Conservation (phyloP, 108 stramenopile species). For the Aureococcus anophagefferens region DNA sequence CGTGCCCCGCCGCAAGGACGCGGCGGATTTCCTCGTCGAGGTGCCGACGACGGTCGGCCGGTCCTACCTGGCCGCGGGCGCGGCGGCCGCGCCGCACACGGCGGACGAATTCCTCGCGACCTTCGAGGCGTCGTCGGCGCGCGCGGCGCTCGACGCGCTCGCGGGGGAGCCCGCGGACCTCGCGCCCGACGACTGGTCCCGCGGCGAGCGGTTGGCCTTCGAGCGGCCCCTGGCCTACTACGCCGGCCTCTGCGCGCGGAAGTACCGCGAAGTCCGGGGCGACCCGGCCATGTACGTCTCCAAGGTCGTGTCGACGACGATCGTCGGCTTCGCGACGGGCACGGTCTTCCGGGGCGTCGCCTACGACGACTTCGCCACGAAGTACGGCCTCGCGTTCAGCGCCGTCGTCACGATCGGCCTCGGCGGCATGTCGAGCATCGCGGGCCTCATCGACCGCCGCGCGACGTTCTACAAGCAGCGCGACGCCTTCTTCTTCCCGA, state of each 20-base stretch:
- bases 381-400: conserved; percentile 40
- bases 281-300: conserved; percentile 44
- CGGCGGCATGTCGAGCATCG: conserved; percentile 57
- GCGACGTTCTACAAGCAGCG: conserved; percentile 73
- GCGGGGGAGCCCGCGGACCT: too few species aligned
- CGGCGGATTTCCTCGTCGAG: conserved; percentile 54
- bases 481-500: conserved; percentile 69
- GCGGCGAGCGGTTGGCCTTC: background rate
- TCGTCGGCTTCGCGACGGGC: conserved; percentile 56
- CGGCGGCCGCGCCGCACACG: background rate
- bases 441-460: conserved; percentile 52
- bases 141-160: too few species aligned
- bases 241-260: conserved; percentile 32
- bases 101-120: background rate
- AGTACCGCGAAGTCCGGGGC: conserved; percentile 44
- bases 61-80: background rate
- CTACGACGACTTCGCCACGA: background rate
- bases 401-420: conserved; percentile 52
- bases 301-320: conserved; percentile 36
- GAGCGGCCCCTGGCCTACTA: background rate
- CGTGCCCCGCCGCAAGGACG: conserved; percentile 59
- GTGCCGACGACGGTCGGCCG: conserved; percentile 11
- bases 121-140: background rate
- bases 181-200: background rate
- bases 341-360: conserved; percentile 45